Evolutionary conservation across 257 asterid genomes (phyloP), one percentile per base, ranked within the genome.

Genomic region (Jaltomata sinuosa): DNA sequence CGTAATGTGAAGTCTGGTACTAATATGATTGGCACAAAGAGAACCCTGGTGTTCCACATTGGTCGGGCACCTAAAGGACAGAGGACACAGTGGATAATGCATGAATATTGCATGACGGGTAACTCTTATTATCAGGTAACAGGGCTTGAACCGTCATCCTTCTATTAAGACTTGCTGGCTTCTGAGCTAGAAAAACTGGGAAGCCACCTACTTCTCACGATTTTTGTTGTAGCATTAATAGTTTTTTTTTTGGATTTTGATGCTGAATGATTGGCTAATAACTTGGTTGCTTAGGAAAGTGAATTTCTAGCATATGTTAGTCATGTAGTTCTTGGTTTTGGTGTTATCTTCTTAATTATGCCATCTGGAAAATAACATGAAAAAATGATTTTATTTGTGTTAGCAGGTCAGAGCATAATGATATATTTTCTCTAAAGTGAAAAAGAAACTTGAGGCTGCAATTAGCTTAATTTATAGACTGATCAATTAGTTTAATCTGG

Each of bases 61-160:
- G 98, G 98, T 12, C 94, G 99, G 18, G 99, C 98, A 2, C 97
- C 98, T 0, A 93, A 85, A 84, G 98, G 99, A 52, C 95, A 90
- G 81, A 87, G 98, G 42, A 96, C 98, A 0, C 98, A 93, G 81
- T 96, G 99, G 99, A 92, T 94, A 85, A 96, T 96, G 99, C 96
- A 96, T 6, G 98, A 96, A 90, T 96, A 92, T 76, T 90, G 92
- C 76, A 89, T 92, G 68, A 86, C 5, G 16, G 93, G 89, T 4
- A 91, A 84, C 85, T 87, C 99, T 50, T 90, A 93, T 93, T 95
- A 92, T 65, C 77, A 79, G 40, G 52, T 69, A 15, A 5, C 4
- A 53, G 27, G 61, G 61, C 40, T 15, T 47, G 25, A 47, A 47
- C 27, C 8, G 0, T 49, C 18, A 2, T 76, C 62, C 59, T 76